phyloP scores from a whole-genome alignment of 2,329 filamentous ascomycete species.

The Xylariaceae sp. region DNA sequence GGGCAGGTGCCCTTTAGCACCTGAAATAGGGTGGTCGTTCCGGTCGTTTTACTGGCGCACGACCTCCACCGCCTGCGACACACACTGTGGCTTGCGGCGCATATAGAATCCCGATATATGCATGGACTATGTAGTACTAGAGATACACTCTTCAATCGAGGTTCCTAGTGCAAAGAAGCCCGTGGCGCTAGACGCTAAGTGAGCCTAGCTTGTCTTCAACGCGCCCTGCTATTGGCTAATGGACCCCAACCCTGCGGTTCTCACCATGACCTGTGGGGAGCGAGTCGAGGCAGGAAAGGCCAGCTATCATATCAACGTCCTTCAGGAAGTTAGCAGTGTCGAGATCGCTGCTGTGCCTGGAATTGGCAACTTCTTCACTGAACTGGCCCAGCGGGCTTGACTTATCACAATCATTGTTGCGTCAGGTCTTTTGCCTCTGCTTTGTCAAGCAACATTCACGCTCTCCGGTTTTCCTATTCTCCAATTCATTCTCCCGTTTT shows the following conservation, averaged over 20 bases:
- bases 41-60: background rate
- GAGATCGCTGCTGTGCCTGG: conserved; percentile 1
- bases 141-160: too few relatives aligned
- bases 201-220: conserved; percentile 26
- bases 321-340: background rate
- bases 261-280: conserved; percentile 9
- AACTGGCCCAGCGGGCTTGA: conserved; percentile 18
- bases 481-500: conserved; percentile 17
- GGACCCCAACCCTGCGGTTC: conserved; percentile 5
- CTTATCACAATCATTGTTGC: conserved; percentile 4
- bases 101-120: too few relatives aligned
- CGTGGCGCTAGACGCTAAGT: conserved; percentile 9
- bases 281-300: conserved; percentile 28
- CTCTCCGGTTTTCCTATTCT: conserved; percentile 14
- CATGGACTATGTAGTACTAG: too few relatives aligned
- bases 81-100: conserved; percentile 14
- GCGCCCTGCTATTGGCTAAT: conserved; percentile 21
- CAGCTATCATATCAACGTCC: conserved; percentile 25
- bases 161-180: too few relatives aligned
- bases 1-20: too few relatives aligned
- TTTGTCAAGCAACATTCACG: background rate
- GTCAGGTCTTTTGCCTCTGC: conserved; percentile 14
- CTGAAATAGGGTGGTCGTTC: too few relatives aligned
- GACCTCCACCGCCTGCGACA: too few relatives aligned
- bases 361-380: conserved; percentile 16